Conservation (phyloP, 1,284 basidiomycete genomes). For the Hypsizygus ulmarius region DNA sequence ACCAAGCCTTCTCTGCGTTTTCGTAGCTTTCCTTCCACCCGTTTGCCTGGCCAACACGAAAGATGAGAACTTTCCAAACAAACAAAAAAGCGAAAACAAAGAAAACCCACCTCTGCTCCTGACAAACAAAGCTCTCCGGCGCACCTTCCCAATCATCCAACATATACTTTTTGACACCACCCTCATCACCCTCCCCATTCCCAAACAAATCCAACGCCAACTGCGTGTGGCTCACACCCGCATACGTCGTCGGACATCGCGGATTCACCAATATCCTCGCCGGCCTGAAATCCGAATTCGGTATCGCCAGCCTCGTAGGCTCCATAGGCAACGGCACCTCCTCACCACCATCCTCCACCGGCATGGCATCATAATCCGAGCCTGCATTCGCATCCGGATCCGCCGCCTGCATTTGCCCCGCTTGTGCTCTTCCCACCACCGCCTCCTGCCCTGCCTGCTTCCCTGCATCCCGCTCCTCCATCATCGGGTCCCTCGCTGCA, state of each 20-base stretch:
- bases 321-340: conserved; percentile 41
- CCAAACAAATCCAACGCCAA: conserved; percentile 91
- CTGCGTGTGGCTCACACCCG: conserved; percentile 91
- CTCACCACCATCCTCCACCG: conserved; percentile 55
- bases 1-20: conserved; percentile 83
- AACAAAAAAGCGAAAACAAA: conserved; percentile 3
- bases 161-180: conserved; percentile 63
- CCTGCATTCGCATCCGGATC: conserved; percentile 80
- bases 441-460: conserved; percentile 28
- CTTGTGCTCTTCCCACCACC: conserved; percentile 1
- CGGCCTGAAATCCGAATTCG: conserved; percentile 85
- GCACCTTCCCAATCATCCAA: conserved; percentile 93
- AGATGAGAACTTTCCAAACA: conserved; percentile 11
- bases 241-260: conserved; percentile 93
- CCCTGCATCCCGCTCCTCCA: conserved; percentile 31
- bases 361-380: conserved; percentile 88
- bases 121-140: conserved; percentile 93
- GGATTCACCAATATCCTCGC: conserved; percentile 93
- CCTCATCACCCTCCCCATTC: conserved; percentile 56
- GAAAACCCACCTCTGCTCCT: conserved; percentile 76
- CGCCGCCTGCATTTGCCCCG: conserved; percentile 29
- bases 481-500: conserved; percentile 33
- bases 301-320: conserved; percentile 56
- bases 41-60: conserved; percentile 55
- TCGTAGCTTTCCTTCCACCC: conserved; percentile 87